Conservation (phyloP, 345 rosid species). For the Arabidopsis suecica region DNA sequence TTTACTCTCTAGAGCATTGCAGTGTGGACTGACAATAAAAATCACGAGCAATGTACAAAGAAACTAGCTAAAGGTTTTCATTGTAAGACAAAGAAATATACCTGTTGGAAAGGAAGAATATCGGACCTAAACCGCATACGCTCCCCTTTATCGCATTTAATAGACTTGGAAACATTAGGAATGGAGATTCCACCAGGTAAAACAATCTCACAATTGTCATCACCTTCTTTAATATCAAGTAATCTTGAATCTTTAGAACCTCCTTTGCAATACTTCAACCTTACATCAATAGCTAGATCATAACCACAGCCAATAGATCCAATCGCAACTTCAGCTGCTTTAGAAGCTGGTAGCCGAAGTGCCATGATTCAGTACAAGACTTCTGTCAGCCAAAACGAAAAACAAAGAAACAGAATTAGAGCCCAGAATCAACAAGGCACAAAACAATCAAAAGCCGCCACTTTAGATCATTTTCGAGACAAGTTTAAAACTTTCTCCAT, state of each 20-base stretch:
- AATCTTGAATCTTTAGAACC: conserved; percentile 56
- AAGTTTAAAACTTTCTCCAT: too few relatives aligned
- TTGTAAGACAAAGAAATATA: conserved; percentile 17
- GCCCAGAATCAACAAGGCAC: conserved; percentile 39
- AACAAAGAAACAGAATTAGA: conserved; percentile 2
- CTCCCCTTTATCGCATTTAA: conserved; percentile 96
- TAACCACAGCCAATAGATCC: conserved; percentile 89
- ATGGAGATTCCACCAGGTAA: conserved; percentile 87
- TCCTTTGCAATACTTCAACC: conserved; percentile 83
- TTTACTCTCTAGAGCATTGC: conserved; percentile 13
- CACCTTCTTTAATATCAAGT: conserved; percentile 71
- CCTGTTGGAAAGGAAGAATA: conserved; percentile 92
- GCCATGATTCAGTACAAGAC: conserved; percentile 69
- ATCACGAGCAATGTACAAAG: background rate
- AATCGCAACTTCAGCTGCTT: conserved; percentile 92
- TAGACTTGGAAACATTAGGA: conserved; percentile 75
- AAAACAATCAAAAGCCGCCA: conserved; percentile 9
- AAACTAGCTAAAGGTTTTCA: conserved; percentile 10
- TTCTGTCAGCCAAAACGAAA: conserved; percentile 13
- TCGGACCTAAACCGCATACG: conserved; percentile 84
- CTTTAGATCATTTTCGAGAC: background rate
- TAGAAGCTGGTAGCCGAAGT: conserved; percentile 63
- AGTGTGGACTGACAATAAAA: background rate
- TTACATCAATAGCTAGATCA: conserved; percentile 72
- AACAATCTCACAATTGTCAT: conserved; percentile 60